Base-by-base conservation (phyloP, 1,284 basidiomycete species). In the Cutaneotrichosporon sp. region DNA sequence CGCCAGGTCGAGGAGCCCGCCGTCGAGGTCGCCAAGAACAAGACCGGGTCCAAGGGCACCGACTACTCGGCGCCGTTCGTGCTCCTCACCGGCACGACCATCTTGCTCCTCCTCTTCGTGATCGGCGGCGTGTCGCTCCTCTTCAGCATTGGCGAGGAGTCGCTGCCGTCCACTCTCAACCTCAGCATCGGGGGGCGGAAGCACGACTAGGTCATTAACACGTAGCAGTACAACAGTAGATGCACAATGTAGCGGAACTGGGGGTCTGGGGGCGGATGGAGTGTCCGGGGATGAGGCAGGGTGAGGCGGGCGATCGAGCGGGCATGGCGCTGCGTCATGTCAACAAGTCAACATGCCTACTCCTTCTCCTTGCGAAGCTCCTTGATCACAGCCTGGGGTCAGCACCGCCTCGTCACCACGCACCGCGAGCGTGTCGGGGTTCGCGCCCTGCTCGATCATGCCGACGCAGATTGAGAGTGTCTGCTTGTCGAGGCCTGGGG, bases 381-480 rank as follows among this genome's bases (percentile, higher is more conserved):
- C 50, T 66, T 65, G 45, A 70, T 62, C 10, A 68, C 62, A 18
- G 69, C 69, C 69, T 70, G 63, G 33, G 13, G 27, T 56, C 36
- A 60, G 56, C 43, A 38, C 24, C n/a, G 31, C 8, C n/a, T n/a
- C 2, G 11, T 4, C n/a, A 4, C 5, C 8, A 63, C 74, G 62
- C 54, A 78, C 77, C 22, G 77, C 77, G 1, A 79, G 66, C 3
- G 75, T 74, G 61, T 79, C 77, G 2, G 77, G 77, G 63, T 77
- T 78, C 24, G 77, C 72, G 34, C 77, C 77, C 10, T 68, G 68
- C 64, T 79, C 77, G 22, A 79, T 76, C 77, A 79, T 78, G 8
- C 74, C 72, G 13, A 78, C 72, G 62, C 77, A 79, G 45, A 77
- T 72, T 5, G 70, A 72, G 13, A 79, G 64, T 9, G 74, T 72